These are phyloP conservation scores for Aegle marmelos DNA, from an alignment of 345 rosid species.

Conservation along the genomic window DNA sequence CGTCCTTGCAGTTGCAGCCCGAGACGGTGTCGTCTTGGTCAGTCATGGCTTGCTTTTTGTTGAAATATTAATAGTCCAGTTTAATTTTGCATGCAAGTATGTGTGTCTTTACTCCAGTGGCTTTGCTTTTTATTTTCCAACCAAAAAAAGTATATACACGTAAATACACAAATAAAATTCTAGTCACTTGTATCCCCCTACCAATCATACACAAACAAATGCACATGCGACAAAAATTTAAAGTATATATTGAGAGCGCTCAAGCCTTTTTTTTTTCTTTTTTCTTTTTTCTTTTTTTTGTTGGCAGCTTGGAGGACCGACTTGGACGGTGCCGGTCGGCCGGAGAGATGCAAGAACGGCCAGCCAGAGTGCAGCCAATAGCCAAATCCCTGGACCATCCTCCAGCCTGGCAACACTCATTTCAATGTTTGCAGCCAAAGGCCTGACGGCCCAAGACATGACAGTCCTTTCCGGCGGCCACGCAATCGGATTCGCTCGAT, in stretches of 20 bases:
- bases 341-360: constrained; percentile 53
- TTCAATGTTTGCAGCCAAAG: constrained; percentile 33
- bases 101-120: too few species aligned
- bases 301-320: constrained; percentile 39
- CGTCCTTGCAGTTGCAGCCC: constrained; percentile 32
- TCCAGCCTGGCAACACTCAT: constrained; percentile 35
- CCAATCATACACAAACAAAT: too few species aligned
- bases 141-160: too few species aligned
- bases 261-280: not conserved
- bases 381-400: constrained; percentile 36
- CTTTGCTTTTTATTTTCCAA: too few species aligned
- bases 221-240: too few species aligned
- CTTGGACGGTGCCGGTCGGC: constrained; percentile 44
- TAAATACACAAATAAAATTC: too few species aligned
- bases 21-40: constrained; percentile 27
- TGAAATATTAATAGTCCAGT: not conserved
- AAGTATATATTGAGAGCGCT: not conserved
- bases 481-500: constrained; percentile 29
- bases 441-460: constrained; percentile 40
- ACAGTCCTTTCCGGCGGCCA: constrained; percentile 42
- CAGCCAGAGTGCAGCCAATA: constrained; percentile 36
- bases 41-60: not conserved
- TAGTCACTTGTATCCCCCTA: too few species aligned
- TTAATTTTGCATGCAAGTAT: not conserved
- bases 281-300: too few species aligned